Evolutionary conservation across 2,329 filamentous ascomycete species (phyloP).

Genomic region (Aureobasidium sp.): DNA sequence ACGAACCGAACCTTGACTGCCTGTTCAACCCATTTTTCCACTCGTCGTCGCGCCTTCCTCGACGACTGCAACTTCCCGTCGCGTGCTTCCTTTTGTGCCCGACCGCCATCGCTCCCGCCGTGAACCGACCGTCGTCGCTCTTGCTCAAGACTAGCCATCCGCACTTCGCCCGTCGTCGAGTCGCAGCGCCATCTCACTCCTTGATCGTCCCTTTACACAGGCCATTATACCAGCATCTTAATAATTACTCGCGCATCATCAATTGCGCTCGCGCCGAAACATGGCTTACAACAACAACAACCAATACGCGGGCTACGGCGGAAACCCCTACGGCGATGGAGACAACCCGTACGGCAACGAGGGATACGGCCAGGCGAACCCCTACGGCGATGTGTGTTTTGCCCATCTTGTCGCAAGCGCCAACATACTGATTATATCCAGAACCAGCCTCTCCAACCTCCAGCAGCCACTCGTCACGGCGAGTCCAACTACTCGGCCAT

Average conservation of each 20-base stretch:
- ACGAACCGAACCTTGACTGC: constrained; percentile 14
- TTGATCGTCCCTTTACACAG: neutral
- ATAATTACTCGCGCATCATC: constrained; percentile 14
- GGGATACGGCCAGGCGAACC: constrained; percentile 27
- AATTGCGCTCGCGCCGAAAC: constrained; percentile 18
- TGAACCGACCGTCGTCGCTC: constrained; percentile 10
- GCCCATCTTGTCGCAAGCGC: neutral
- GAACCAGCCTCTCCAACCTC: constrained; percentile 21
- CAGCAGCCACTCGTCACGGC: constrained; percentile 28
- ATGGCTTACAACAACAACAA: constrained; percentile 49
- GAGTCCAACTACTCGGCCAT: constrained; percentile 28
- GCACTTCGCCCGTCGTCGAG: neutral
- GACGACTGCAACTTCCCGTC: neutral
- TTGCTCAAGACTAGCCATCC: neutral
- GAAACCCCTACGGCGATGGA: constrained; percentile 55
- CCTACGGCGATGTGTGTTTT: constrained; percentile 23
- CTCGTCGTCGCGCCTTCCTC: constrained; percentile 14
- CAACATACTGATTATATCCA: neutral
- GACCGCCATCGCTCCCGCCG: constrained; percentile 9
- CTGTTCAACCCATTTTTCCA: constrained; percentile 4
- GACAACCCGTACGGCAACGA: constrained; percentile 52
- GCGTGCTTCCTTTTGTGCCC: constrained; percentile 10
- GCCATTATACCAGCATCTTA: constrained; percentile 7
- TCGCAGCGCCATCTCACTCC: constrained; percentile 7
- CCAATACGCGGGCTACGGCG: constrained; percentile 52